These are phyloP conservation scores for Talaromyces funiculosus DNA, from an alignment of 2,329 filamentous ascomycete species.

Conservation along the genomic window DNA sequence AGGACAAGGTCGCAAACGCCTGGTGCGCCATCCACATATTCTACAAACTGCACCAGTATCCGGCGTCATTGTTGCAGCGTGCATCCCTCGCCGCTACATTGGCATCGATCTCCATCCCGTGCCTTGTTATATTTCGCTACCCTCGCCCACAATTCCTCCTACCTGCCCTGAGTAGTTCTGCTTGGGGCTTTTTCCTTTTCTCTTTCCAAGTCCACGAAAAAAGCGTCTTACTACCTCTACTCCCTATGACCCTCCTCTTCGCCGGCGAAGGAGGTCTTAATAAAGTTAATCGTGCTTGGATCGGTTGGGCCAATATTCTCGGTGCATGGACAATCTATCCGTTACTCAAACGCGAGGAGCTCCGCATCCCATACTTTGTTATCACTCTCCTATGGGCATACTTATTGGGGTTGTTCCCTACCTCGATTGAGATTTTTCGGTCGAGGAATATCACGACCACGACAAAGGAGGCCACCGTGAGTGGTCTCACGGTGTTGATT, in stretches of 20 bases:
- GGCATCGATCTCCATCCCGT: conserved; percentile 70
- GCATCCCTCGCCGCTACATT: conserved; percentile 71
- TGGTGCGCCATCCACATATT: conserved; percentile 92
- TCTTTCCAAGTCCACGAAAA: conserved; percentile 99
- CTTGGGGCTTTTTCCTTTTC: conserved; percentile 97
- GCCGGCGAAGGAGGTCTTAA: conserved; percentile 71
- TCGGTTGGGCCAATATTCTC: conserved; percentile 90
- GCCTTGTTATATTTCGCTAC: conserved; percentile 69
- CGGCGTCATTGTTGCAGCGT: conserved; percentile 65
- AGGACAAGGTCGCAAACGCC: conserved; percentile 98
- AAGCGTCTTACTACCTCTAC: conserved; percentile 82
- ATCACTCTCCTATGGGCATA: conserved; percentile 86
- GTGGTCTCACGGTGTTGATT: conserved; percentile 59
- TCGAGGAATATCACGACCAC: conserved; percentile 30
- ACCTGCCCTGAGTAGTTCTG: conserved; percentile 71
- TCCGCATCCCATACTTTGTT: conserved; percentile 78
- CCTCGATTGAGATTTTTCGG: conserved; percentile 64
- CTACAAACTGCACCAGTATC: conserved; percentile 76
- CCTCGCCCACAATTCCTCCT: conserved; percentile 74
- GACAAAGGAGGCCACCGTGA: conserved; percentile 31
- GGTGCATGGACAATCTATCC: conserved; percentile 93
- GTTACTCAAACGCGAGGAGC: conserved; percentile 74
- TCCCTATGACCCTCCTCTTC: conserved; percentile 87
- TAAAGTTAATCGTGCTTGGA: conserved; percentile 75
- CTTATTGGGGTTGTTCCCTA: conserved; percentile 78